Evolutionary conservation across 73 alveolate species (phyloP), one percentile per base, ranked within the genome.

Genomic region (Paramecium sexaurelia): DNA sequence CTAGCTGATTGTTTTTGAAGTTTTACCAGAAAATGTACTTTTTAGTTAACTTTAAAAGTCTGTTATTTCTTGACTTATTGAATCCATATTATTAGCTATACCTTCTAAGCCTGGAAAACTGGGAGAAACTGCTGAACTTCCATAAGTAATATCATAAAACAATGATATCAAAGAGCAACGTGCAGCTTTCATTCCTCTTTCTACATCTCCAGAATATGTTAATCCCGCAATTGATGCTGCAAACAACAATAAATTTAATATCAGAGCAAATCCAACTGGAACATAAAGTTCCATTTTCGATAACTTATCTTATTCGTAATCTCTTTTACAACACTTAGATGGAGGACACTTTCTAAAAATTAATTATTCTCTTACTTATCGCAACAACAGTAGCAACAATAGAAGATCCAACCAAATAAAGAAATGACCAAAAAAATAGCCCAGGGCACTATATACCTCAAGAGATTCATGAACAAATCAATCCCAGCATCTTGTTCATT

Each of bases 301-400:
- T 39, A 40, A 24, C 33, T 37, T 37, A 13, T 78, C 10, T 3
- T 1, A 2, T n/a, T 43, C 73, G 22, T 39, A 78, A 17, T 78
- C 90, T 78, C 90, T 78, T 24, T 20, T 78, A 24, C 90, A 78
- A 61, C 90, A 78, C 15, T 71, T 32, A 0, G 86, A 71, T 33
- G 73, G 90, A 5, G 90, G 90, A 40, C 90, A 78, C 41, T 78
- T 78, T 78, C 90, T 78, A 40, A 19, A n/a, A 11, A 32, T n/a
- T 17, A 78, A 40, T 17, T n/a, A n/a, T 78, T 7, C 7, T 78
- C 29, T 78, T 78, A 78, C 90, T 78, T 78, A 78, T 78, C 90
- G 41, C 90, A 78, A 26, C 45, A 37, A 78, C 90, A 78, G 10
- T 78, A 78, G 29, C 90, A 78, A 40, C 90, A 78, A 78, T 78